These are phyloP conservation scores for Parathielavia appendiculata DNA, from an alignment of 495 filamentous ascomycete genomes.

Conservation along the genomic window DNA sequence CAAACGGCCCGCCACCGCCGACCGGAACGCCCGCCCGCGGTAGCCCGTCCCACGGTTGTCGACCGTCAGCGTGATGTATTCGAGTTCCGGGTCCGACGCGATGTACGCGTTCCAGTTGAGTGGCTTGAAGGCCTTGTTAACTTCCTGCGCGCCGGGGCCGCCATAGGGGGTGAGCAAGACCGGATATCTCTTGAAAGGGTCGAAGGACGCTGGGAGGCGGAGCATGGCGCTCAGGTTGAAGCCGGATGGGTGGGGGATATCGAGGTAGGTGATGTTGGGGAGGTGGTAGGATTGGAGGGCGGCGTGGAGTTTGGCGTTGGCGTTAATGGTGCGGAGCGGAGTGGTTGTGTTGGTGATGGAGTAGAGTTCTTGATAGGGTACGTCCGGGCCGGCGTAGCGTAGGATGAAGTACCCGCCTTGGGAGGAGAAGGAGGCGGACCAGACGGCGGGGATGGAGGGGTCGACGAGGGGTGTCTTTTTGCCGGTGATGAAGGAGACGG, in stretches of 20 bases:
- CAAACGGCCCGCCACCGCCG: conserved; percentile 43
- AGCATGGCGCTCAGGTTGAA: conserved; percentile 47
- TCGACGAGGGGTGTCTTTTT: conserved; percentile 50
- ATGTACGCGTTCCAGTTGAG: conserved; percentile 50
- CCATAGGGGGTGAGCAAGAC: conserved; percentile 53
- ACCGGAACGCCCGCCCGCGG: conserved; percentile 49
- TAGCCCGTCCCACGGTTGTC: conserved; percentile 54
- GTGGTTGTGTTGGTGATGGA: conserved; percentile 38
- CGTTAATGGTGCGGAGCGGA: conserved; percentile 45
- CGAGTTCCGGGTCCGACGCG: conserved; percentile 52
- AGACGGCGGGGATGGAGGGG: conserved; percentile 42
- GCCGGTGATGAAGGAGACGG: conserved; percentile 43
- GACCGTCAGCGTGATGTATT: conserved; percentile 52
- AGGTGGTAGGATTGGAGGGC: conserved; percentile 46
- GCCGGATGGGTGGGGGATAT: conserved; percentile 44
- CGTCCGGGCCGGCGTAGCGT: conserved; percentile 50
- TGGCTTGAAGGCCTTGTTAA: conserved; percentile 41
- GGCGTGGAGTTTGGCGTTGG: conserved; percentile 44
- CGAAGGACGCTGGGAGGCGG: conserved; percentile 46
- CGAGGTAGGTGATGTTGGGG: conserved; percentile 46
- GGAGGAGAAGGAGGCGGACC: conserved; percentile 51
- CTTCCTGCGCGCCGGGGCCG: conserved; percentile 50
- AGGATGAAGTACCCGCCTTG: conserved; percentile 52
- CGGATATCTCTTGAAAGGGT: conserved; percentile 50
- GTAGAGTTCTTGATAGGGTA: conserved; percentile 54